Evolutionary conservation across 2,329 filamentous ascomycete species (phyloP).

Genomic region (Aspergillus viridinutans): DNA sequence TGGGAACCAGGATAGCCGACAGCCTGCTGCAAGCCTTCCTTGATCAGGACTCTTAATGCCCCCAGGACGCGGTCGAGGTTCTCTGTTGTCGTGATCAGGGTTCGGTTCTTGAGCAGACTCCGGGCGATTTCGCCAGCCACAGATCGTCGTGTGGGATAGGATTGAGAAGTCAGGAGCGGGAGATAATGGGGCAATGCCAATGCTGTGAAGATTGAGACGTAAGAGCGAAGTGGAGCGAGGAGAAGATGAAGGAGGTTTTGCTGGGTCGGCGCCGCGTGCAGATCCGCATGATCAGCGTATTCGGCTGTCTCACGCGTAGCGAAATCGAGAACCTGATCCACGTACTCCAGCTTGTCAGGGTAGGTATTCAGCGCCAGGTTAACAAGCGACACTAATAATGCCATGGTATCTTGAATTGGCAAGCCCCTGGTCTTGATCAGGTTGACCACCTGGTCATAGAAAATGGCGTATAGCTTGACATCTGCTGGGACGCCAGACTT

Average conservation of each 20-base stretch:
- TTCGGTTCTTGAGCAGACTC: conserved; percentile 77
- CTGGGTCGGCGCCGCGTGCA: conserved; percentile 83
- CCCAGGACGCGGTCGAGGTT: conserved; percentile 87
- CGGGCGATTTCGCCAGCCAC: conserved; percentile 85
- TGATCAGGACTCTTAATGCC: conserved; percentile 84
- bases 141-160: conserved; percentile 84
- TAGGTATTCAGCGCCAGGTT: conserved; percentile 97
- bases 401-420: conserved; percentile 91
- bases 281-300: conserved; percentile 88
- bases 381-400: conserved; percentile 84
- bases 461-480: conserved; percentile 92
- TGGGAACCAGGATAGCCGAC: conserved; percentile 77
- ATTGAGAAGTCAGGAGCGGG: conserved; percentile 82
- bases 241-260: conserved; percentile 84
- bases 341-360: conserved; percentile 84
- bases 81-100: conserved; percentile 68
- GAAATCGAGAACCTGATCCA: conserved; percentile 89
- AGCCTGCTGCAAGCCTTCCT: conserved; percentile 82
- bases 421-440: conserved; percentile 87
- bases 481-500: conserved; percentile 50
- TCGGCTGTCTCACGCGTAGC: conserved; percentile 82
- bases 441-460: conserved; percentile 93
- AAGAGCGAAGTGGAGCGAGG: conserved; percentile 84
- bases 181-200: conserved; percentile 88
- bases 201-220: conserved; percentile 93